phyloP scores from a whole-genome alignment of 257 asterid genomes.

The Fraxinus anomala region DNA sequence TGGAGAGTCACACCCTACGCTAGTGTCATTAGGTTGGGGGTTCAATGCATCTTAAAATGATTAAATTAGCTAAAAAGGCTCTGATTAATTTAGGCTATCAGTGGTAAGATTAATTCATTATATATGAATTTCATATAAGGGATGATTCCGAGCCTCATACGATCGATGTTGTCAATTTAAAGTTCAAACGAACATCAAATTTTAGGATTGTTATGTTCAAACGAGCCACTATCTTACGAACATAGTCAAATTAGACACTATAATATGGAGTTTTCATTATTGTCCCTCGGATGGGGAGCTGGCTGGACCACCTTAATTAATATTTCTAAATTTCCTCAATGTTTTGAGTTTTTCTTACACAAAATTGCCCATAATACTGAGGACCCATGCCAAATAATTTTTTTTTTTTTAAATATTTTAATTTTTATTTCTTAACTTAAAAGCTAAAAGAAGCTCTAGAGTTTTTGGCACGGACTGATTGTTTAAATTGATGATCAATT shows the following conservation, averaged over 20 bases:
- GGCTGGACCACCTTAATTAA: slow-evolving; percentile 15
- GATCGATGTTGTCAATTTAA: too few species aligned
- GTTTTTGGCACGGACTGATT: too few species aligned
- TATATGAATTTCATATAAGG: slow-evolving; percentile 37
- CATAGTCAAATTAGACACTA: not conserved
- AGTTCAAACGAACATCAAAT: not conserved
- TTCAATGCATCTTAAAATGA: slow-evolving; percentile 52
- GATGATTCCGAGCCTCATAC: too few species aligned
- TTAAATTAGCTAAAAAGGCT: slow-evolving; percentile 23
- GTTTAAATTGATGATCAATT: too few species aligned
- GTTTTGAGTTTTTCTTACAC: not conserved
- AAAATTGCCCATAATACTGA: not conserved
- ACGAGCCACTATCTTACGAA: too few species aligned
- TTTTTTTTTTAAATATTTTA: too few species aligned
- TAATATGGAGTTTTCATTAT: not conserved
- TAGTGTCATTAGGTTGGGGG: slow-evolving; percentile 60
- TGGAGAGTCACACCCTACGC: slow-evolving; percentile 32
- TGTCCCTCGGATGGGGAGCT: not conserved
- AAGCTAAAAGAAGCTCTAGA: not conserved
- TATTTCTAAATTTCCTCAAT: not conserved
- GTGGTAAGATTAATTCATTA: too few species aligned
- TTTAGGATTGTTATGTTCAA: too few species aligned
- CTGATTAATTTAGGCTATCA: slow-evolving; percentile 25
- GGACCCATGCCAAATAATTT: not conserved
- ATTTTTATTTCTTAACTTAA: not conserved